Percentiles rank a stretch among this genome's conserved stretches.
Evolutionary conservation across 2,329 filamentous ascomycete genomes (phyloP).

Genomic region (Colletotrichum eremochloae): DNA sequence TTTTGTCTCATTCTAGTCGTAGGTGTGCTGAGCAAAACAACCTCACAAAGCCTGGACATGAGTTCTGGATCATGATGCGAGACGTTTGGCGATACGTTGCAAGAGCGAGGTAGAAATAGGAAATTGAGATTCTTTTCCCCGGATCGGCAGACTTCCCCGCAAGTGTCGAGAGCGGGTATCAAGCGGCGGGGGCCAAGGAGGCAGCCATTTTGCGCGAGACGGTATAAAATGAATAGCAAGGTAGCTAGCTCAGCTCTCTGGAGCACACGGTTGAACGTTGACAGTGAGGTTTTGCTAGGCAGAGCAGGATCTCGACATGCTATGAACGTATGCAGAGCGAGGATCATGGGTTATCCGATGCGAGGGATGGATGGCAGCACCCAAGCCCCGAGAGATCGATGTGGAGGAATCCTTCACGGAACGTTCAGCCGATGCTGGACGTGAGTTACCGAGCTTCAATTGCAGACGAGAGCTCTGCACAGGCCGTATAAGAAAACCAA

Average conservation of each 20-base stretch:
- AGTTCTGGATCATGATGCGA: not conserved
- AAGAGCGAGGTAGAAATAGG: not conserved
- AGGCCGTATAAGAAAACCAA: not conserved
- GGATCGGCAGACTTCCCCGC: conserved; percentile 27
- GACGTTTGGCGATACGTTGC: not conserved
- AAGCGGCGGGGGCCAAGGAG: not conserved
- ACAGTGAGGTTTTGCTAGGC: not conserved
- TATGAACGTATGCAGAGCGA: not conserved
- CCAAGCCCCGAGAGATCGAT: no score
- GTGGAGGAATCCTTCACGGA: not conserved
- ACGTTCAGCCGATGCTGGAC: conserved; percentile 17
- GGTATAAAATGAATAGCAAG: conserved; percentile 13
- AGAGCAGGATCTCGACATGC: not conserved
- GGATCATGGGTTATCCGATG: not conserved
- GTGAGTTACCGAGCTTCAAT: not conserved
- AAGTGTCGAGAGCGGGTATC: conserved; percentile 4
- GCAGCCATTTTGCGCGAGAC: not conserved
- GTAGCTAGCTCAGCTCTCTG: no score
- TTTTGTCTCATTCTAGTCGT: not conserved
- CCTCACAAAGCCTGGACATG: not conserved
- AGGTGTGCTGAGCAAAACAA: not conserved
- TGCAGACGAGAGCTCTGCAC: not conserved
- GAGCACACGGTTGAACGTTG: not conserved
- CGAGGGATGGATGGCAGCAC: not conserved
- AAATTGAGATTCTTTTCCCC: not conserved